Base-by-base conservation (phyloP, 1,284 basidiomycete genomes). In the Ceratorhiza oryzae-sativae region DNA sequence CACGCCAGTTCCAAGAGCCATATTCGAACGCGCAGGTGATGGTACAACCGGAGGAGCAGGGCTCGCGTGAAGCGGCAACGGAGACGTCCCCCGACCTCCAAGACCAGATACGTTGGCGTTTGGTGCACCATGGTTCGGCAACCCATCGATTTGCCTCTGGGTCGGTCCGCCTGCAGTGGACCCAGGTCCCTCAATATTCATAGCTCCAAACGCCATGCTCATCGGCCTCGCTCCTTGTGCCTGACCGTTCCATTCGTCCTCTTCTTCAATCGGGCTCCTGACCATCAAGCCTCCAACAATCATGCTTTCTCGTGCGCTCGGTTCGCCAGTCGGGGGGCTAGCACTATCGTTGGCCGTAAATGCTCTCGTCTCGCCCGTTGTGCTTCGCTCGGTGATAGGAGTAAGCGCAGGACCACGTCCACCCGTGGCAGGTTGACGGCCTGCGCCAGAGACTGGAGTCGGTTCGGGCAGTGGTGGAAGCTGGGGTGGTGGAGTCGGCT, bases 301-400 rank as follows among this genome's bases (percentile, higher is more conserved):
- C 53, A 32, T n/a, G 30, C 53, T 25, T 25, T 34, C n/a, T 15
- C 32, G 15, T 20, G 12, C 34, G 20, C 41, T 18, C 27, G 30
- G 46, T 46, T 48, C 67, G 2, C 72, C 73, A 27, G 71, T 73
- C 30, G 73, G 75, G 18, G 71, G 72, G 55, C 74, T 63, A 23
- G 72, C 61, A 49, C 72, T 73, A n/a, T 74, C 75, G 3, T 75
- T 67, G 1, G 72, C 65, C 9, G 73, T 71, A 46, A 75, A 73
- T 36, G 75, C 68, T n/a, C 53, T 75, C n/a, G 34, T 72, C 55
- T 79, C 78, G 30, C 73, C 76, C 32, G 75, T 77, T 73, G 77
- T 81, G 75, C 80, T 85, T 58, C 79, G 78, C 75, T 85, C 86
- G 18, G 82, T 83, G 68, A 87, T 86, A 18, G 84, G 84, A 5